Base-by-base conservation (phyloP, 345 rosid species). In the Xanthoceras sorbifolium region DNA sequence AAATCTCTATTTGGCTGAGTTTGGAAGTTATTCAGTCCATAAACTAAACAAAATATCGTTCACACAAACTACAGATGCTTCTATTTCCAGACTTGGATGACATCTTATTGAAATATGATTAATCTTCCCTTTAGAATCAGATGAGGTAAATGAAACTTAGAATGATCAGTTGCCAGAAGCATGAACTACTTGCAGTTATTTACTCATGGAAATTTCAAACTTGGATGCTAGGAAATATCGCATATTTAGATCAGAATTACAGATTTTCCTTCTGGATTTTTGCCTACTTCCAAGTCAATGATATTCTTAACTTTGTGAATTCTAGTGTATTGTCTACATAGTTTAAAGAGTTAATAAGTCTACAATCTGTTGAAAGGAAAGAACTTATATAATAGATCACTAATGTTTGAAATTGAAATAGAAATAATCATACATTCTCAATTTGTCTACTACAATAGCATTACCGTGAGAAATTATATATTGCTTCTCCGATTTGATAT, bases 1-100 rank as follows among this genome's bases (percentile, higher is more conserved):
- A 55, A 7, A 55, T 38, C 18, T 2, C 38, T 67, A 55, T 65
- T 38, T 67, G 66, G 52, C 34, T 67, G 79, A 42, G 29, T 40
- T 26, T 28, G 23, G 42, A 67, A 40, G 36, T 57, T 67, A 60
- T 67, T 68, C 15, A 25, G 34, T 57, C 62, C 46, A 31, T 54
- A 2, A n/a, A 9, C 44, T 31, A 32, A 52, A 20, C 2, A 17
- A 52, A 28, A 70, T 52, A 31, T 54, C 15, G 5, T 48, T 28
- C 63, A n/a, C 28, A 59, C 50, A 57, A 72, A 55, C 36, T 72
- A 25, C 3, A 36, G n/a, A 23, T 36, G 48, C 75, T 17, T 12
- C n/a, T 34, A 55, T 57, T 29, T 34, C 50, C 4, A 15, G 22
- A 55, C 74, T 54, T 54, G 2, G 23, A 15, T 4, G 18, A 23